Conservation (phyloP, 106 monocot species). For the Agapanthus africanus region DNA sequence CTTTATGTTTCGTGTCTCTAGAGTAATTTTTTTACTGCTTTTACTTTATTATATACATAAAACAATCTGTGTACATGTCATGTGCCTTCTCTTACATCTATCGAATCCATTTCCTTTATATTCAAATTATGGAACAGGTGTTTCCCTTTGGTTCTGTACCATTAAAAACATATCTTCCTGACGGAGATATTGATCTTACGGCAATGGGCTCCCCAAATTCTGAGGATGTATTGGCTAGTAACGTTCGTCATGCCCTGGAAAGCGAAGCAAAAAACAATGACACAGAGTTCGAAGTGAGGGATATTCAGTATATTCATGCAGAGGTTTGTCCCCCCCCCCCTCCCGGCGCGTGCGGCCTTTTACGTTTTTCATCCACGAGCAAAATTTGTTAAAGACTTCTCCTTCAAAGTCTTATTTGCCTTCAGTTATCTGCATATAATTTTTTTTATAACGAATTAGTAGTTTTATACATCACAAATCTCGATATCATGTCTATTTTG, state of each 20-base stretch:
- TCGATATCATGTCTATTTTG: background rate
- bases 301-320: slow-evolving; percentile 76
- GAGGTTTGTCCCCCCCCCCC: no score
- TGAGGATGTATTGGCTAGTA: slow-evolving; percentile 42
- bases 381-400: background rate
- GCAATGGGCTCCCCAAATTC: slow-evolving; percentile 34
- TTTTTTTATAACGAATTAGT: background rate
- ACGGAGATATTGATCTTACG: slow-evolving; percentile 96
- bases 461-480: background rate
- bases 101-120: background rate
- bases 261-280: slow-evolving; percentile 50
- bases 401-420: background rate
- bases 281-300: slow-evolving; percentile 76
- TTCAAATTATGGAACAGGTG: slow-evolving; percentile 33
- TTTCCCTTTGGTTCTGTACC: slow-evolving; percentile 94
- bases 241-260: slow-evolving; percentile 50
- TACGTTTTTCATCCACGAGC: background rate
- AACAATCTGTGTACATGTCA: background rate
- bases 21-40: background rate
- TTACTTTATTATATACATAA: background rate
- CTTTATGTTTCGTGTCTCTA: no score
- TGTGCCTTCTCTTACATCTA: background rate
- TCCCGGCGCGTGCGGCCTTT: no score
- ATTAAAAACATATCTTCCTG: slow-evolving; percentile 95
- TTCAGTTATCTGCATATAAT: background rate